phyloP scores from a whole-genome alignment of 2,329 filamentous ascomycete species.

The Microdochium trichocladiopsis region DNA sequence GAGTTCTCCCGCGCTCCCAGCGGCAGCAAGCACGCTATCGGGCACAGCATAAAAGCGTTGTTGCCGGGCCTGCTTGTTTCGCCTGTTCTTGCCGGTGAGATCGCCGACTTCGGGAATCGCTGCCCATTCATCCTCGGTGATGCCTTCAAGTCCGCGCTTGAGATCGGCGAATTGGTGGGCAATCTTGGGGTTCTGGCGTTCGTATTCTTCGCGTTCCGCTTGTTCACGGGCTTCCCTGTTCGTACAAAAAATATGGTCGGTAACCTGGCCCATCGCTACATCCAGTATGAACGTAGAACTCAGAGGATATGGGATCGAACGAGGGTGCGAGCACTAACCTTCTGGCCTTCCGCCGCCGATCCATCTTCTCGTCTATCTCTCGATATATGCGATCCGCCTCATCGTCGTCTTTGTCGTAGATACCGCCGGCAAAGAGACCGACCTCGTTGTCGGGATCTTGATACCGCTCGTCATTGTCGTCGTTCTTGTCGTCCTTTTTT shows the following conservation, averaged over 20 bases:
- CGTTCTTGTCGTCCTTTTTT: constrained; percentile 66
- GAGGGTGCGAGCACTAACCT: constrained; percentile 56
- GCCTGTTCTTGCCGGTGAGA: constrained; percentile 86
- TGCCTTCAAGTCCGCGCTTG: constrained; percentile 79
- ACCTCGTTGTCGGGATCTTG: constrained; percentile 97
- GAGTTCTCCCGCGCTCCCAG: constrained; percentile 72
- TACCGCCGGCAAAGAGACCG: constrained; percentile 87
- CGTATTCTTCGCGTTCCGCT: constrained; percentile 88
- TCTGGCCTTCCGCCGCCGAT: constrained; percentile 75
- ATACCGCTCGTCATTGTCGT: constrained; percentile 73
- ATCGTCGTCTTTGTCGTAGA: constrained; percentile 96
- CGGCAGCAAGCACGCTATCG: constrained; percentile 87
- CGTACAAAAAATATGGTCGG: constrained; percentile 58
- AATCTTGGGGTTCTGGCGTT: constrained; percentile 96
- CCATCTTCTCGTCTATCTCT: constrained; percentile 96
- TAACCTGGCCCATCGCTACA: constrained; percentile 63
- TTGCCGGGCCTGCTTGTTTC: constrained; percentile 73
- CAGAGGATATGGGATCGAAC: constrained; percentile 27
- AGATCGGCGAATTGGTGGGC: constrained; percentile 96
- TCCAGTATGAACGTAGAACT: constrained; percentile 60
- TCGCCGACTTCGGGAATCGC: constrained; percentile 94
- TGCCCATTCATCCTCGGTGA: constrained; percentile 95
- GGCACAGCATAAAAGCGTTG: constrained; percentile 94
- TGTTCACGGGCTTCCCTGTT: constrained; percentile 90
- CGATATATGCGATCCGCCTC: constrained; percentile 96